Conservation (phyloP, 176 grass and related monocot genomes). For the Carex cristatella region DNA sequence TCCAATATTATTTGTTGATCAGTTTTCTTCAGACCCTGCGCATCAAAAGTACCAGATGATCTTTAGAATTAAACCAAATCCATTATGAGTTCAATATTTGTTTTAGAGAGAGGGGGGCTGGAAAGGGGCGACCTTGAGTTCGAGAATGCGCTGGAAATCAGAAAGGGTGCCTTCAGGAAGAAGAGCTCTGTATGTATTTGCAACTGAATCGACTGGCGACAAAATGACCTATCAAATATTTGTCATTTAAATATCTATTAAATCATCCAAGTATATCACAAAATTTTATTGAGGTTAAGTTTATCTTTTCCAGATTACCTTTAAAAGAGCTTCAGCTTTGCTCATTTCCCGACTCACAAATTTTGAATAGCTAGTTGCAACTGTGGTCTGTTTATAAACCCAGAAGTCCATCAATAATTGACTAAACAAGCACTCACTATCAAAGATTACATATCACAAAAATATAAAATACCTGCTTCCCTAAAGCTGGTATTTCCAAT, state of each 20-base stretch:
- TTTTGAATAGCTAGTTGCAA: conserved; percentile 79
- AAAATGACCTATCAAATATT: conserved; percentile 73
- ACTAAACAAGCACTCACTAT: background rate
- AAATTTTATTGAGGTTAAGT: background rate
- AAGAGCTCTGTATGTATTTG: conserved; percentile 79
- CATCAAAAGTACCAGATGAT: conserved; percentile 5
- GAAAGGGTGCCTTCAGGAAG: conserved; percentile 83
- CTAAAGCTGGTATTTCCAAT: conserved; percentile 87
- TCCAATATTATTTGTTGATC: conserved; percentile 92
- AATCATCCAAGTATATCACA: conserved; percentile 10
- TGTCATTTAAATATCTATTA: conserved; percentile 21
- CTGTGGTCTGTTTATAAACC: conserved; percentile 50
- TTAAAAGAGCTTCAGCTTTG: conserved; percentile 99
- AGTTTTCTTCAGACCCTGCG: conserved; percentile 92
- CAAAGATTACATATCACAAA: background rate
- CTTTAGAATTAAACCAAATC: background rate
- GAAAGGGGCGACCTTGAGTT: conserved; percentile 61
- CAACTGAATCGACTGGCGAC: conserved; percentile 94
- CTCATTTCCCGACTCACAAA: conserved; percentile 99
- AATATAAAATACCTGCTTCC: conserved; percentile 68
- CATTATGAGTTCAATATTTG: background rate
- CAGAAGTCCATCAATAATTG: conserved; percentile 22
- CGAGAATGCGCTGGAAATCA: conserved; percentile 95
- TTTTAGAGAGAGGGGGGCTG: background rate
- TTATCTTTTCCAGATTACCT: conserved; percentile 38